Conservation (phyloP, 768 basidiomycete species). For the Dentipellis fragilis region DNA sequence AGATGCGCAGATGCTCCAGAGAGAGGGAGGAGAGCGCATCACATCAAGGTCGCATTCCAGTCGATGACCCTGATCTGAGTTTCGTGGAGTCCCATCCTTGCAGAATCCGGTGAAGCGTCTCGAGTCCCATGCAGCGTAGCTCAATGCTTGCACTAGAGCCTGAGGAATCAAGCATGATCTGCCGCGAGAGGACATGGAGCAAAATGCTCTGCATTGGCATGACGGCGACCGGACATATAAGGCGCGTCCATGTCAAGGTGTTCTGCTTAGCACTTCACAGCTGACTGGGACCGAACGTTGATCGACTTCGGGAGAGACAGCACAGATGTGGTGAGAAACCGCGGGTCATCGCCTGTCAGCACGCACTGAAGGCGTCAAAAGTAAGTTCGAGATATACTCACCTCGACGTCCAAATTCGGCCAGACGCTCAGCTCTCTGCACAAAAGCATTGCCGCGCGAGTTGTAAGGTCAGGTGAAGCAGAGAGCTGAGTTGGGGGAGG, state of each 20-base stretch:
- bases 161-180: slow-evolving; percentile 43
- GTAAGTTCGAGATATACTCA: slow-evolving; percentile 20
- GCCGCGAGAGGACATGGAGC: slow-evolving; percentile 74
- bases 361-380: not conserved
- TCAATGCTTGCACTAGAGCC: slow-evolving; percentile 52
- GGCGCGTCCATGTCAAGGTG: slow-evolving; percentile 74
- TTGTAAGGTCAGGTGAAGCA: slow-evolving; percentile 62
- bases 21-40: slow-evolving; percentile 83
- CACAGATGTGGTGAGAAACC: slow-evolving; percentile 87
- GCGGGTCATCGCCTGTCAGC: slow-evolving; percentile 11
- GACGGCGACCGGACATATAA: slow-evolving; percentile 44
- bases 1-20: slow-evolving; percentile 71
- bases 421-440: slow-evolving; percentile 83
- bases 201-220: slow-evolving; percentile 87
- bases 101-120: slow-evolving; percentile 83
- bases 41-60: slow-evolving; percentile 93
- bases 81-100: slow-evolving; percentile 91
- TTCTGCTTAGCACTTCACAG: slow-evolving; percentile 75
- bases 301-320: slow-evolving; percentile 86
- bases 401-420: slow-evolving; percentile 86
- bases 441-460: slow-evolving; percentile 70
- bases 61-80: slow-evolving; percentile 85
- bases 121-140: slow-evolving; percentile 78
- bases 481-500: slow-evolving; percentile 82
- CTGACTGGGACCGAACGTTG: slow-evolving; percentile 85